Evolutionary conservation across 73 alveolate species (phyloP).

Genomic region (Vitrella brassicaformis): DNA sequence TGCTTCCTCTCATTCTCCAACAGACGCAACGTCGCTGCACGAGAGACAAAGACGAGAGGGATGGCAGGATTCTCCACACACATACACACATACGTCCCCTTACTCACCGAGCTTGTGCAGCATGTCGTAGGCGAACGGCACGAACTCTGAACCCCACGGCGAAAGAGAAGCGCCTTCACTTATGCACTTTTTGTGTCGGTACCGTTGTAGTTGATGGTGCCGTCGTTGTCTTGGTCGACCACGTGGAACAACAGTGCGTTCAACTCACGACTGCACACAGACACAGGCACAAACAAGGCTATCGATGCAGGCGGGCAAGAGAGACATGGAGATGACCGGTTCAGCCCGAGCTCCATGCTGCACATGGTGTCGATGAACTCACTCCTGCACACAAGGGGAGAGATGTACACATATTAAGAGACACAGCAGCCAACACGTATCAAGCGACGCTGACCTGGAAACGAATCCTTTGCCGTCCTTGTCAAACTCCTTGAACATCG

Average conservation of each 20-base stretch:
- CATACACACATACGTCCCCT: no score
- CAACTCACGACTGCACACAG: background rate
- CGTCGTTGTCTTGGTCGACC: background rate
- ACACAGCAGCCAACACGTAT: background rate
- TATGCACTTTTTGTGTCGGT: no score
- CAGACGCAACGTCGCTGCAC: no score
- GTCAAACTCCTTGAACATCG: background rate
- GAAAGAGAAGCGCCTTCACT: no score
- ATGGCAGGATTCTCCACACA: no score
- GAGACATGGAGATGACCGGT: background rate
- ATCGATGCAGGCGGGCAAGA: background rate
- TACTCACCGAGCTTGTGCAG: no score
- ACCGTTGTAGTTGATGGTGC: background rate
- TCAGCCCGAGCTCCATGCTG: background rate
- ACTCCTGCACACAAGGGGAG: background rate
- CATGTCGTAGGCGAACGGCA: no score
- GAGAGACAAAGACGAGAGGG: no score
- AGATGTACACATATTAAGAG: background rate
- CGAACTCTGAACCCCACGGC: no score
- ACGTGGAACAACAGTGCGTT: background rate
- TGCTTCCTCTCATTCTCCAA: no score
- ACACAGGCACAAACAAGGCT: background rate
- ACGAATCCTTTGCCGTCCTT: background rate
- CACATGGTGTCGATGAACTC: background rate
- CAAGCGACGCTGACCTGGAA: background rate